These are phyloP conservation scores for Pythium coloratum DNA, from an alignment of 352 stramenopile species.

Conservation along the genomic window DNA sequence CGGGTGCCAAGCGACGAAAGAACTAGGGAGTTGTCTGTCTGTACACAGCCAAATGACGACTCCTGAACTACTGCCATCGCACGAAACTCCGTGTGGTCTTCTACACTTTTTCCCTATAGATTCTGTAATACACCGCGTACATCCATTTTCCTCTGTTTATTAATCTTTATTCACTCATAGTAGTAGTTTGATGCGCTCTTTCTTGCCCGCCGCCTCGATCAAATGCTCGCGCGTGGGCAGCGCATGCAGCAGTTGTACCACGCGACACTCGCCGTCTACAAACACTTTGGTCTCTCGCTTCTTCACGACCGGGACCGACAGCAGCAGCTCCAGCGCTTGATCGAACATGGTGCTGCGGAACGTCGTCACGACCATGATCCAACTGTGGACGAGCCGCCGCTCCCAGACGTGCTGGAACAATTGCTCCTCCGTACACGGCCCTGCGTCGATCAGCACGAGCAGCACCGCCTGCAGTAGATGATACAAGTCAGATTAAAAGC, in stretches of 20 bases:
- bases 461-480: constrained; percentile 15
- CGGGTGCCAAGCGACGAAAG: constrained; percentile 31
- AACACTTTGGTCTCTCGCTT: constrained; percentile 12
- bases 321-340: constrained; percentile 19
- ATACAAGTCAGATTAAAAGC: not conserved
- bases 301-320: constrained; percentile 19
- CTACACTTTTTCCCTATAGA: constrained; percentile 14
- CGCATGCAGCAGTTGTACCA: constrained; percentile 7
- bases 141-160: constrained; percentile 6
- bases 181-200: constrained; percentile 19
- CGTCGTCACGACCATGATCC: constrained; percentile 19
- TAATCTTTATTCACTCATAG: not conserved
- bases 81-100: not conserved
- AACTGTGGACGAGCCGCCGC: constrained; percentile 15
- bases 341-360: constrained; percentile 17
- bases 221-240: constrained; percentile 20
- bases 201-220: constrained; percentile 15
- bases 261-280: not conserved
- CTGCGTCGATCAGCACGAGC: constrained; percentile 24
- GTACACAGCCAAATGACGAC: not conserved
- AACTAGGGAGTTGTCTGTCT: constrained; percentile 17
- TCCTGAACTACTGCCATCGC: not conserved
- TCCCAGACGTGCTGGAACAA: constrained; percentile 15
- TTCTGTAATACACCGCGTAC: constrained; percentile 21
- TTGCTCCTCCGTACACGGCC: constrained; percentile 23